Base-by-base conservation (phyloP, 164 flowering plant species). In the Vitis rotundifolia region DNA sequence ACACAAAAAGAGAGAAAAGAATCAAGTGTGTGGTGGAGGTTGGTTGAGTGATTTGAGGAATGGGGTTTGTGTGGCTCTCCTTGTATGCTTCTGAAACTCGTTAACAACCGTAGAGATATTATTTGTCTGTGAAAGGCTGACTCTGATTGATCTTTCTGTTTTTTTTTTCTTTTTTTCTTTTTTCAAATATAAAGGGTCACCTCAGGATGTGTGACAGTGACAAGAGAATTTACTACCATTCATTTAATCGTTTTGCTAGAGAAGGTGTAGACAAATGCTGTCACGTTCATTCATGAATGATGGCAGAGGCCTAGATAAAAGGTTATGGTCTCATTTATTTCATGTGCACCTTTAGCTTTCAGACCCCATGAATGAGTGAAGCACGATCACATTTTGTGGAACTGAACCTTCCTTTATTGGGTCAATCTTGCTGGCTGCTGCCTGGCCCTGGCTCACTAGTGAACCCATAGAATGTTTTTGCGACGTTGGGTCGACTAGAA, bases 21-120 rank as follows among this genome's bases (percentile, higher is more conserved):
- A 60, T 11, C 26, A 71, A 55, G 37, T 37, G 44, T 67, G 75
- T 67, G 75, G 75, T 61, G 62, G 71, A 67, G 62, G 55, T 60
- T 67, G 8, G 66, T 67, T 67, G 65, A 53, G 66, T 52, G 65
- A 4, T 53, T 72, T 61, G 19, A 65, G 59, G 50, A 10, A 13
- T 49, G 14, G 19, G 26, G 9, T 51, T 60, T 60, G 66, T 29
- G 48, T 49, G 71, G 65, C 55, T 37, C 16, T 68, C 6, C 18
- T 61, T 61, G 64, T 11, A 59, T 59, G 61, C 61, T 59, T 59
- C 61, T 61, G 19, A 61, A 61, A 61, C 11, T 14, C 19, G 29
- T 59, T 44, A 64, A 60, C 58, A 19, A 64, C 65, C 52, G 8
- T 28, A 5, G 49, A 48, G 63, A 63, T 69, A 57, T 57, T 48